Evolutionary conservation across 2,329 filamentous ascomycete species (phyloP), one percentile per base, ranked within the genome.

Genomic region (Neofusicoccum laricinum): DNA sequence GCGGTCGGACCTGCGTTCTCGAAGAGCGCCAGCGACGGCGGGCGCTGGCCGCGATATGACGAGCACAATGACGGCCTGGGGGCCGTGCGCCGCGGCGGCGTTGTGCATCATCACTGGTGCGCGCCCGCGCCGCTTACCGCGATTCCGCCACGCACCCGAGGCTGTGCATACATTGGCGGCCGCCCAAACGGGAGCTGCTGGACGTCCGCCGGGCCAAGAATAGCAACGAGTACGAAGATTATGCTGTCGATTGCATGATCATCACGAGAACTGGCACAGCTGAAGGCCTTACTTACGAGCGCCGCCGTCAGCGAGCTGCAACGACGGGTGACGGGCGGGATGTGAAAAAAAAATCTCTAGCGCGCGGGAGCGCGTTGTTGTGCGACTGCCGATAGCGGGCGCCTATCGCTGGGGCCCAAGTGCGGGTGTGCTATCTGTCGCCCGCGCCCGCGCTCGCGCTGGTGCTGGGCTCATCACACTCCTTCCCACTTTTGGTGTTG

Each of bases 1-100:
- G 46, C 58, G 58, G 58, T 49, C 58, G 45, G 58, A 62, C 58
- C 43, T 62, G 43, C 41, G 45, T 64, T 64, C 61, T 57, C 49
- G 61, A 64, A 57, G 61, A 14, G 32, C 43, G 58, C 58, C 58
- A 61, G 40, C 19, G 48, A 10, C 48, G 48, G 48, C 45, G 45
- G 45, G 45, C 25, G 46, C 12, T 50, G 38, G 51, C 36, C 25
- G 30, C 25, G 50, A 55, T 21, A 49, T 19, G 64, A 50, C 49
- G 68, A 66, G 67, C 64, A 62, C 62, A 66, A 68, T 61, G 46
- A 34, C 67, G 50, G 68, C 68, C 65, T 68, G 68, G 68, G 67
- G 67, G 67, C 68, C 68, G 70, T 68, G 68, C 74, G 38, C 25
- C 25, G 48, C 50, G 30, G 49, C 49, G 49, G 30, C 49, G 34